Percentiles rank a stretch among this genome's conserved stretches.
Conservation (phyloP, 2,329 filamentous ascomycete genomes). For the Beauveria medogensis region DNA sequence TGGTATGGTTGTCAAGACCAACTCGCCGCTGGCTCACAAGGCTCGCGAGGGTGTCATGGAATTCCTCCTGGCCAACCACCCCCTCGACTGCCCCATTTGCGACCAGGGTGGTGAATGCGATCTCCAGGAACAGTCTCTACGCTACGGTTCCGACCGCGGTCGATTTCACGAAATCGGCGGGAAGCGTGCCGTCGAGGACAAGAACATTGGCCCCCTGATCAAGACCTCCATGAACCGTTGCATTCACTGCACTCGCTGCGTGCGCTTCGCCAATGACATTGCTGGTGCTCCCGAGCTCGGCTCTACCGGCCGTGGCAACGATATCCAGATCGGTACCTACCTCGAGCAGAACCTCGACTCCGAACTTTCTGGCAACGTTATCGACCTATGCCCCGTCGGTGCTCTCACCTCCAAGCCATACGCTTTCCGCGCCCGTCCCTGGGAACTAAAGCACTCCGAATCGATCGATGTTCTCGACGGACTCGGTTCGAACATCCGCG, state of each 20-base stretch:
- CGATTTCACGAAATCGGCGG: conserved; percentile 93
- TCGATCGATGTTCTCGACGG: conserved; percentile 91
- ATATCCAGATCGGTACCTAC: conserved; percentile 97
- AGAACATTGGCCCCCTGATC: conserved; percentile 96
- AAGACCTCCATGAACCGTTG: conserved; percentile 99
- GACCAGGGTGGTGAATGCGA: conserved; percentile 99
- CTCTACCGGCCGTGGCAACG: conserved; percentile 89
- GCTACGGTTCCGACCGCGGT: conserved; percentile 91
- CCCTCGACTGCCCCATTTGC: conserved; percentile 93
- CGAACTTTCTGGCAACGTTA: conserved; percentile 93
- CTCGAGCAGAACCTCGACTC: conserved; percentile 89
- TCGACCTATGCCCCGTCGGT: conserved; percentile 95
- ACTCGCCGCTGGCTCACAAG: conserved; percentile 93
- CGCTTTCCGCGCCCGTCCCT: conserved; percentile 90
- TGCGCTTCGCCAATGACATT: conserved; percentile 96
- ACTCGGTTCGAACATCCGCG: conserved; percentile 86
- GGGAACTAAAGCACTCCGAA: conserved; percentile 95
- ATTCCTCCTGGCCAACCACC: conserved; percentile 93
- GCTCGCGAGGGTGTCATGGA: conserved; percentile 99
- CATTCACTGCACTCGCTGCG: conserved; percentile 96
- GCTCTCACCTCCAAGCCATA: conserved; percentile 96
- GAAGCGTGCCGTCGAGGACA: conserved; percentile 97
- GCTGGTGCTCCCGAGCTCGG: conserved; percentile 93
- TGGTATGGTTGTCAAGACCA: conserved; percentile 98
- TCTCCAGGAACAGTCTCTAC: conserved; percentile 98